Percentiles rank a stretch among this genome's conserved stretches.
phyloP scores from a whole-genome alignment of 176 grass and related monocot genomes.

The Ananas comosus region DNA sequence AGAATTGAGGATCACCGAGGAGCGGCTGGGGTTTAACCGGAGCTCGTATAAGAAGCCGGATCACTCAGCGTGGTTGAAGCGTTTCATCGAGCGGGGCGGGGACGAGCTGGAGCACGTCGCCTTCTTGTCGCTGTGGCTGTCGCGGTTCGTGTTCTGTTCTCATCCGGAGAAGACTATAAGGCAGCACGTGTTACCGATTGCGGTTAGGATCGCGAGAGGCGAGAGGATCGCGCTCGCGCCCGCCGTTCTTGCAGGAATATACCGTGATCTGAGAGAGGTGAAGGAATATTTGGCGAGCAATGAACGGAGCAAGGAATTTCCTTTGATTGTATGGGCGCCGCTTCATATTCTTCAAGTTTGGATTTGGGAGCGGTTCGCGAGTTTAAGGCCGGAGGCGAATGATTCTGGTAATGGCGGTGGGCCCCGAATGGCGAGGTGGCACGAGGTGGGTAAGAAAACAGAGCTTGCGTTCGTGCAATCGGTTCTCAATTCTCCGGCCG shows the following conservation, averaged over 20 bases:
- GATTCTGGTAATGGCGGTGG: conserved; percentile 25
- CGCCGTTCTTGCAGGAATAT: conserved; percentile 60
- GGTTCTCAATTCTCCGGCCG: conserved; percentile 21
- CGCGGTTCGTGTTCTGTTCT: conserved; percentile 60
- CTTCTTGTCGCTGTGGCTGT: conserved; percentile 83
- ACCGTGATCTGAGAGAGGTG: conserved; percentile 62
- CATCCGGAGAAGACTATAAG: conserved; percentile 81
- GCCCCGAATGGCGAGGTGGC: conserved; percentile 58
- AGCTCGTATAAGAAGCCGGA: conserved; percentile 92
- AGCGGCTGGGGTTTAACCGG: conserved; percentile 64
- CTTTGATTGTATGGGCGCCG: conserved; percentile 56
- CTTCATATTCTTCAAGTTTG: conserved; percentile 69
- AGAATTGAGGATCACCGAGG: conserved; percentile 43
- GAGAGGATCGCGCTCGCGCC: conserved; percentile 57
- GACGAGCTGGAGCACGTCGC: conserved; percentile 56
- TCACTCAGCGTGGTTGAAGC: conserved; percentile 79
- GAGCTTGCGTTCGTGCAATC: conserved; percentile 27
- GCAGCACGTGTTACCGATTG: conserved; percentile 62
- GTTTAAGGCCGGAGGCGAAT: conserved; percentile 34
- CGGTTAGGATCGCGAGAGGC: conserved; percentile 53
- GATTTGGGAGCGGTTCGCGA: conserved; percentile 77
- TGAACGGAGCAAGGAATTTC: conserved; percentile 20
- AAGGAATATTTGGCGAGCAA: conserved; percentile 40
- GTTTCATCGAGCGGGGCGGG: conserved; percentile 45
- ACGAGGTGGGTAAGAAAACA: conserved; percentile 56